phyloP scores from a whole-genome alignment of 176 grass and related monocot species.

The Musa acuminata region DNA sequence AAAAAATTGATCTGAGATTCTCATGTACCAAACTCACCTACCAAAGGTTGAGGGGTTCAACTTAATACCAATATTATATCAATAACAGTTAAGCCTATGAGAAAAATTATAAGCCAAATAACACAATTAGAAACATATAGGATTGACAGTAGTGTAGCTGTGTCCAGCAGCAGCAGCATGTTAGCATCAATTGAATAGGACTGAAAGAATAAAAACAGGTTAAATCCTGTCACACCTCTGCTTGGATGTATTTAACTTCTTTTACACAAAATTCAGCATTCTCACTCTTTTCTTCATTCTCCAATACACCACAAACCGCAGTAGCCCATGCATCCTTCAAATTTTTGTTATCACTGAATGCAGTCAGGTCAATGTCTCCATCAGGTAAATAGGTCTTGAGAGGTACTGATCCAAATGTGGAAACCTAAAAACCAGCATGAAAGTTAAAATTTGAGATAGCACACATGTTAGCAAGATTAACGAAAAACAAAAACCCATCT shows the following conservation, averaged over 20 bases:
- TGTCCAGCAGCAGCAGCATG: neutral
- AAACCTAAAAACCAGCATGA: conserved; percentile 36
- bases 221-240: conserved; percentile 38
- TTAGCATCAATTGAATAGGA: neutral
- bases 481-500: no score
- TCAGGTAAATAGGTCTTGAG: conserved; percentile 99
- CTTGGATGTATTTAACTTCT: conserved; percentile 94
- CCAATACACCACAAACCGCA: conserved; percentile 59
- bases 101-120: no score
- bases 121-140: no score
- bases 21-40: no score
- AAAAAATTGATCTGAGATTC: no score
- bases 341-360: conserved; percentile 56
- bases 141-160: neutral
- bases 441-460: no score
- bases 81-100: no score
- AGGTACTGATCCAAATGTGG: conserved; percentile 83
- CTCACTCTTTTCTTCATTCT: conserved; percentile 72
- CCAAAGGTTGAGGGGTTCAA: no score
- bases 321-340: conserved; percentile 82
- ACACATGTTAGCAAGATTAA: no score
- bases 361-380: conserved; percentile 97
- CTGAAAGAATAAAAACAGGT: neutral
- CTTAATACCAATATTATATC: no score
- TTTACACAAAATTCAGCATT: conserved; percentile 85